phyloP scores from a whole-genome alignment of 225 moss, liverwort and hornwort genomes.

The Takakia lepidozioides region DNA sequence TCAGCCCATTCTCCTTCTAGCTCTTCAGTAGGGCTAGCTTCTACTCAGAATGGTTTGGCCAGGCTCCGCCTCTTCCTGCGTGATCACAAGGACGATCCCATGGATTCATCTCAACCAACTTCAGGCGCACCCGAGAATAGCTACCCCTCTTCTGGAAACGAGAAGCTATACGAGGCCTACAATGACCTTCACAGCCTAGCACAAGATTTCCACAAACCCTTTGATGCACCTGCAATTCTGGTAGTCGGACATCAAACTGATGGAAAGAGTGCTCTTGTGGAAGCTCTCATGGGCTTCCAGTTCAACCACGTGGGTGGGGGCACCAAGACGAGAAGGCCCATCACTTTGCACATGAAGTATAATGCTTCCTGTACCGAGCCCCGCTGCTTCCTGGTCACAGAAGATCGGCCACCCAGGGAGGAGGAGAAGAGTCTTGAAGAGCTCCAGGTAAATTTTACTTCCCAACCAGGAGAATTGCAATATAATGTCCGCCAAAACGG shows the following conservation, averaged over 20 bases:
- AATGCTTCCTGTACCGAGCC: slow-evolving; percentile 75
- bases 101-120: slow-evolving; percentile 26
- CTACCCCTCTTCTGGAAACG: slow-evolving; percentile 72
- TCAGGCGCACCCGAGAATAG: slow-evolving; percentile 27
- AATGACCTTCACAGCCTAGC: slow-evolving; percentile 92
- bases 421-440: slow-evolving; percentile 89
- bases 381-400: slow-evolving; percentile 70
- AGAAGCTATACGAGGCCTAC: slow-evolving; percentile 95
- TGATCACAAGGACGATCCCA: slow-evolving; percentile 31
- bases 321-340: slow-evolving; percentile 93
- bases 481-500: too few relatives aligned
- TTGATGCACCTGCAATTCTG: slow-evolving; percentile 97
- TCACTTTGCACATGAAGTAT: slow-evolving; percentile 98
- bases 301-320: slow-evolving; percentile 99
- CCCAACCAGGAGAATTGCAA: too few relatives aligned
- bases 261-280: slow-evolving; percentile 95
- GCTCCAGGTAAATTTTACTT: slow-evolving; percentile 60
- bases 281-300: slow-evolving; percentile 98
- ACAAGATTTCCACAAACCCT: slow-evolving; percentile 94
- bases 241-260: slow-evolving; percentile 99
- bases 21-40: too few relatives aligned
- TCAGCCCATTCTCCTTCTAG: too few relatives aligned
- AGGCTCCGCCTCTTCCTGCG: slow-evolving; percentile 34
- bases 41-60: too few relatives aligned
- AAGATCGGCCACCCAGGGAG: slow-evolving; percentile 57